Conservation (phyloP, 345 rosid species). For the Streptanthus diversifolius region DNA sequence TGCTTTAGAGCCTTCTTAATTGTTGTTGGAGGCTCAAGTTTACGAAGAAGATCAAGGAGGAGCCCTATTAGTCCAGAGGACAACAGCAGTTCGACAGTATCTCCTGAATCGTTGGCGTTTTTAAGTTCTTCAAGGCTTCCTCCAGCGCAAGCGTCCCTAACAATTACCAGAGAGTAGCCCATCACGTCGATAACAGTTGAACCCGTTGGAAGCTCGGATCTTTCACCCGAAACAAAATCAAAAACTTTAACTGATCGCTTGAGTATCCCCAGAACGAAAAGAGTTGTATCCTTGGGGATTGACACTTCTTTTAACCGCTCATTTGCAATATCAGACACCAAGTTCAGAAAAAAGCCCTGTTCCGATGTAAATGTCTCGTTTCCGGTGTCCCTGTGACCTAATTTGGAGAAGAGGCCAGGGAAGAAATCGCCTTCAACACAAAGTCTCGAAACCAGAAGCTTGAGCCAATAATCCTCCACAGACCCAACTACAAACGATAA, state of each 20-base stretch:
- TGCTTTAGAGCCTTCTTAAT: constrained; percentile 53
- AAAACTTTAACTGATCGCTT: constrained; percentile 40
- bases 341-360: constrained; percentile 59
- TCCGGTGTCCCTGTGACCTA: constrained; percentile 2
- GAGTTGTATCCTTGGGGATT: constrained; percentile 37
- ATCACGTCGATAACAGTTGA: constrained; percentile 43
- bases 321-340: constrained; percentile 53
- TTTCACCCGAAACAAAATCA: constrained; percentile 38
- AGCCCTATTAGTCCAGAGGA: constrained; percentile 49
- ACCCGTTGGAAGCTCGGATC: constrained; percentile 62
- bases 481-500: constrained; percentile 51
- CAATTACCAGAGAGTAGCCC: constrained; percentile 54
- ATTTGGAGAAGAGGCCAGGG: constrained; percentile 41
- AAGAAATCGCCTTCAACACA: constrained; percentile 59
- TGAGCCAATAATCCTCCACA: constrained; percentile 67
- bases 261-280: constrained; percentile 37
- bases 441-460: constrained; percentile 58
- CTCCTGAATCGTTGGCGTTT: constrained; percentile 27
- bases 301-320: constrained; percentile 46
- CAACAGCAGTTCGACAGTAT: constrained; percentile 39
- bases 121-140: constrained; percentile 30
- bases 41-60: constrained; percentile 39
- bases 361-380: constrained; percentile 41
- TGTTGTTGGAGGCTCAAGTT: constrained; percentile 64
- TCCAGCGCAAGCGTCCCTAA: constrained; percentile 60